Evolutionary conservation across 2,329 filamentous ascomycete genomes (phyloP).

Genomic region (Colletotrichum costaricense): DNA sequence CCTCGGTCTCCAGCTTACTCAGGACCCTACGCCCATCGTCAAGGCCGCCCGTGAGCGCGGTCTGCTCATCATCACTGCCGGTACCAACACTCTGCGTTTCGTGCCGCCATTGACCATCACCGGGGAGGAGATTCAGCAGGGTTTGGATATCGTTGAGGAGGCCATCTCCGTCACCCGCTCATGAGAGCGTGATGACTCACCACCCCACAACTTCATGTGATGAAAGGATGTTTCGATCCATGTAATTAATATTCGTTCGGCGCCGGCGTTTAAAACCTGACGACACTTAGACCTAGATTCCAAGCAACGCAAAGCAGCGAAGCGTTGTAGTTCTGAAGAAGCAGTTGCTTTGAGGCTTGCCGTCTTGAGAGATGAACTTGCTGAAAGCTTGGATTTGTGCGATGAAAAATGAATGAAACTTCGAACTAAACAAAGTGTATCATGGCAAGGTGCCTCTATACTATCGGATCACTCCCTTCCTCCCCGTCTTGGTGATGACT

Average conservation of each 20-base stretch:
- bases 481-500: not conserved
- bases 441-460: too few species aligned
- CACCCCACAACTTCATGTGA: not conserved
- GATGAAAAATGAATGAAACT: too few species aligned
- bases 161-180: slow-evolving; percentile 62
- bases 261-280: slow-evolving; percentile 28
- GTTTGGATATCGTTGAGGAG: slow-evolving; percentile 80
- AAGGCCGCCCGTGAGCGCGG: slow-evolving; percentile 90
- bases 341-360: not conserved
- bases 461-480: not conserved
- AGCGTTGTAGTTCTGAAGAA: not conserved
- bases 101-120: slow-evolving; percentile 88
- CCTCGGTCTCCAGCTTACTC: slow-evolving; percentile 83
- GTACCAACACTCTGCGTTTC: slow-evolving; percentile 91
- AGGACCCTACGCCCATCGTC: slow-evolving; percentile 79
- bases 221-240: not conserved
- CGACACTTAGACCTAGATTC: slow-evolving; percentile 27
- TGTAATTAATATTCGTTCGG: slow-evolving; percentile 25
- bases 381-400: too few species aligned
- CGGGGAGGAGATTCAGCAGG: slow-evolving; percentile 82
- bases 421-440: too few species aligned
- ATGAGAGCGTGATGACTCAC: slow-evolving; percentile 4
- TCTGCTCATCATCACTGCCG: slow-evolving; percentile 90
- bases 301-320: slow-evolving; percentile 3
- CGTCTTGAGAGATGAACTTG: not conserved